Evolutionary conservation across 345 rosid species (phyloP).

Genomic region (Balakata baccata): DNA sequence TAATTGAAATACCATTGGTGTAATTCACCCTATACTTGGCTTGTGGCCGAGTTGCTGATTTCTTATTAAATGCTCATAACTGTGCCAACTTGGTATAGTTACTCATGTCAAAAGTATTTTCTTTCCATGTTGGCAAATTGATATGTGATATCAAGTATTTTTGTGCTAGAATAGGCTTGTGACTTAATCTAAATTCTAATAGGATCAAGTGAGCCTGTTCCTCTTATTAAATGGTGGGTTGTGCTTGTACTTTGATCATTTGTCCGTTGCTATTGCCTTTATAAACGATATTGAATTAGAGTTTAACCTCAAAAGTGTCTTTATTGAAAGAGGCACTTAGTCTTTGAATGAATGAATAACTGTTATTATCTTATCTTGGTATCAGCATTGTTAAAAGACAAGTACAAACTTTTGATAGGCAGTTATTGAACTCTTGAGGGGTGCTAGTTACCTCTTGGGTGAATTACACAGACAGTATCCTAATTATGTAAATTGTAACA

Average conservation of each 20-base stretch:
- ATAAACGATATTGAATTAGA: no score
- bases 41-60: no score
- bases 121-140: background rate
- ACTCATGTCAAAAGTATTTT: background rate
- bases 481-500: no score
- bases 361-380: background rate
- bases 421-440: background rate
- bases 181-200: background rate
- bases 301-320: background rate
- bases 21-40: no score
- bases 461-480: no score
- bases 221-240: background rate
- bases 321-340: background rate
- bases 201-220: background rate
- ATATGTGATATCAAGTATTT: background rate
- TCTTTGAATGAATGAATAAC: no score
- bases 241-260: no score
- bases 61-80: no score
- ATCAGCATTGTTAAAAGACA: conserved; percentile 5
- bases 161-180: background rate
- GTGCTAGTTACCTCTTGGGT: no score
- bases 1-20: no score
- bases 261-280: no score
- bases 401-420: background rate
- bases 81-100: background rate